These are phyloP conservation scores for Elongisporangium undulatum DNA, from an alignment of 352 stramenopile species.

Conservation along the genomic window DNA sequence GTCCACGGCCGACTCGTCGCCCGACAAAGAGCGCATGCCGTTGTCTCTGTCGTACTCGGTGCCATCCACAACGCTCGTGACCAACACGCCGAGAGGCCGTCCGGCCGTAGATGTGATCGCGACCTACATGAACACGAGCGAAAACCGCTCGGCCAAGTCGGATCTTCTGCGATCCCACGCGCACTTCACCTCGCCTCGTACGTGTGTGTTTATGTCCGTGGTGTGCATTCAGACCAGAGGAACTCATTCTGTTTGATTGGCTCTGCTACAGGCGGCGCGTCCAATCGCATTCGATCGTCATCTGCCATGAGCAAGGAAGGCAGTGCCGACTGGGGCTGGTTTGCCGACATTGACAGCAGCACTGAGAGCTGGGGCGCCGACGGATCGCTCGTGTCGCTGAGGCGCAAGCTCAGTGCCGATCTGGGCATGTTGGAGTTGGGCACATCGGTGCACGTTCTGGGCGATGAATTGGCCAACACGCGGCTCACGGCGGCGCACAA, in stretches of 20 bases:
- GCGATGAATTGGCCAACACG: constrained; percentile 81
- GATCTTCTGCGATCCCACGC: constrained; percentile 73
- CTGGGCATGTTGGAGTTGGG: constrained; percentile 60
- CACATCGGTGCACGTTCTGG: constrained; percentile 64
- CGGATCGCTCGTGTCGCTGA: constrained; percentile 52
- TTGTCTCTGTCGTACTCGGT: constrained; percentile 73
- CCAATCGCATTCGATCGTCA: constrained; percentile 54
- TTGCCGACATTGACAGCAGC: constrained; percentile 85
- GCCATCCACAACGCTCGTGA: constrained; percentile 44
- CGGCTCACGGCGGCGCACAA: constrained; percentile 83
- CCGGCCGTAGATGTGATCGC: constrained; percentile 82
- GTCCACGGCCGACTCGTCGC: constrained; percentile 28
- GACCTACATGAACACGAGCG: constrained; percentile 88
- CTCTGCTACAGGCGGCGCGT: constrained; percentile 22
- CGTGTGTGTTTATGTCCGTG: neutral
- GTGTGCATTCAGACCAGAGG: neutral
- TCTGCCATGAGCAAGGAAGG: constrained; percentile 72
- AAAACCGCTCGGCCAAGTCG: constrained; percentile 71
- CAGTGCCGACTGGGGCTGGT: constrained; percentile 86
- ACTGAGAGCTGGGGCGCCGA: constrained; percentile 78
- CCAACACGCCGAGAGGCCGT: constrained; percentile 61
- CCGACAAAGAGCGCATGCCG: constrained; percentile 31
- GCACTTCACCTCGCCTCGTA: constrained; percentile 65
- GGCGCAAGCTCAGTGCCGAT: constrained; percentile 66
- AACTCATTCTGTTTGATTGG: constrained; percentile 1